Percentiles rank a stretch among this genome's conserved stretches.
phyloP scores from a whole-genome alignment of 805 yeast species.

The Wickerhamiella alocasiicola region DNA sequence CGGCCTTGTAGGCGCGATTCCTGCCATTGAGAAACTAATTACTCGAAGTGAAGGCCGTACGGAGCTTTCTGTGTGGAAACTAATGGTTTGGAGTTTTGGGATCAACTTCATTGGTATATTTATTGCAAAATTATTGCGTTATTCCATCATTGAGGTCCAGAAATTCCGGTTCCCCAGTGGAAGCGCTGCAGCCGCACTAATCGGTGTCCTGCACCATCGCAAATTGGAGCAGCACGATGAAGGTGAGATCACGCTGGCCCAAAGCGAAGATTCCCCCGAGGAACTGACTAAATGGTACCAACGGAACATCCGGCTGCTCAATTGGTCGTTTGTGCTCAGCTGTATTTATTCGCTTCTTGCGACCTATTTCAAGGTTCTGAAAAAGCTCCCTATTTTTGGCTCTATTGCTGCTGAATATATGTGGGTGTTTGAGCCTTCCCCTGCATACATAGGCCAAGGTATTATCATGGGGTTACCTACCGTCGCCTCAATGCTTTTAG shows the following conservation, averaged over 20 bases:
- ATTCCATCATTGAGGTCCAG: slow-evolving; percentile 77
- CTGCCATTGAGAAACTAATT: slow-evolving; percentile 85
- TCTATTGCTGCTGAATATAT: slow-evolving; percentile 46
- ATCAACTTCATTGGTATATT: slow-evolving; percentile 91
- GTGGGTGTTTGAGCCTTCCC: slow-evolving; percentile 91
- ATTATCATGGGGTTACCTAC: slow-evolving; percentile 94
- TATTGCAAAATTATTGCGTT: slow-evolving; percentile 79
- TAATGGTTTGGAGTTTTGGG: slow-evolving; percentile 74
- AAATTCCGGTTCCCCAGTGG: slow-evolving; percentile 91
- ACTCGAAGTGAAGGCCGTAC: slow-evolving; percentile 49
- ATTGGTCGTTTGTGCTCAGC: slow-evolving; percentile 51
- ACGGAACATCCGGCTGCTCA: slow-evolving; percentile 48
- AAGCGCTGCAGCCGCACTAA: slow-evolving; percentile 86
- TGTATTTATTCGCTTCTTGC: slow-evolving; percentile 60
- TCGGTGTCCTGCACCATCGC: slow-evolving; percentile 73
- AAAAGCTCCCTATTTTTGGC: slow-evolving; percentile 70
- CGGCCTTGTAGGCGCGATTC: slow-evolving; percentile 90
- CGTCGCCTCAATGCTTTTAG: slow-evolving; percentile 79
- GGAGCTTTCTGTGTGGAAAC: slow-evolving; percentile 35
- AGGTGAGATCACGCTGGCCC: slow-evolving; percentile 12
- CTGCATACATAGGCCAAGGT: slow-evolving; percentile 96
- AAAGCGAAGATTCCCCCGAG: slow-evolving; percentile 5
- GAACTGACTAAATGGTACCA: slow-evolving; percentile 20
- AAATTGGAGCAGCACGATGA: slow-evolving; percentile 12
- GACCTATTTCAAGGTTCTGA: slow-evolving; percentile 59